Percentiles rank a stretch among this genome's conserved stretches.
Conservation (phyloP, 1,284 basidiomycete species). For the Phaffia rhodozyma region DNA sequence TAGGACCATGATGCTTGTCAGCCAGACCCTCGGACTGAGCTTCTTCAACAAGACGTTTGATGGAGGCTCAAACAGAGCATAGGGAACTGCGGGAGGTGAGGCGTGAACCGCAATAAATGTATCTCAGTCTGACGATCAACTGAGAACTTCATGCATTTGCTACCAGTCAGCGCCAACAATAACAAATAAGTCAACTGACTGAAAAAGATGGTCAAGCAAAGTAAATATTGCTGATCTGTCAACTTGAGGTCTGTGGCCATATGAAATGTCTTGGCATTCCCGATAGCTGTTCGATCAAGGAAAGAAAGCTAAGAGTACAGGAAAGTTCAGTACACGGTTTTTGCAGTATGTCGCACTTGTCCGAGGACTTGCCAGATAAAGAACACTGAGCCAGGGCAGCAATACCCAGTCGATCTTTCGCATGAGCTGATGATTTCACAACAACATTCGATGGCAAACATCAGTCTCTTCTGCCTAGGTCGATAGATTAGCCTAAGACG, state of each 20-base stretch:
- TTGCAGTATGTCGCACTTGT: no score
- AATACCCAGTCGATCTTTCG: conserved; percentile 13
- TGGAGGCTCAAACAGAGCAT: conserved; percentile 11
- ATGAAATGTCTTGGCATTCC: conserved; percentile 50
- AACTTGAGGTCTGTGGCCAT: conserved; percentile 45
- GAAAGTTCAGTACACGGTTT: no score
- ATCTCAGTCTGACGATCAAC: background rate
- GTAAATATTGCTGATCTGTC: conserved; percentile 43
- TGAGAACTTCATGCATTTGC: no score
- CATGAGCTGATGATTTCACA: background rate
- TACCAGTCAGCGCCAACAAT: background rate
- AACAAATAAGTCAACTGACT: background rate
- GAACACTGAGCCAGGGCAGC: conserved; percentile 13
- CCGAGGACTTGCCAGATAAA: background rate
- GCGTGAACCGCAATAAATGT: background rate
- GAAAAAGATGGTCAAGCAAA: background rate
- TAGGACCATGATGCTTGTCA: conserved; percentile 6
- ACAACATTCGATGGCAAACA: background rate
- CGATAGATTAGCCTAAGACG: no score
- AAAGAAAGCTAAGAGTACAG: background rate
- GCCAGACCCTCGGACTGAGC: background rate
- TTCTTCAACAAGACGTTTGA: conserved; percentile 13
- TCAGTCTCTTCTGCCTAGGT: background rate
- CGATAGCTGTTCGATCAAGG: conserved; percentile 41
- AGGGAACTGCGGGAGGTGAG: background rate